Evolutionary conservation across 1,284 basidiomycete genomes (phyloP).

Genomic region (Ustilago bromivora): DNA sequence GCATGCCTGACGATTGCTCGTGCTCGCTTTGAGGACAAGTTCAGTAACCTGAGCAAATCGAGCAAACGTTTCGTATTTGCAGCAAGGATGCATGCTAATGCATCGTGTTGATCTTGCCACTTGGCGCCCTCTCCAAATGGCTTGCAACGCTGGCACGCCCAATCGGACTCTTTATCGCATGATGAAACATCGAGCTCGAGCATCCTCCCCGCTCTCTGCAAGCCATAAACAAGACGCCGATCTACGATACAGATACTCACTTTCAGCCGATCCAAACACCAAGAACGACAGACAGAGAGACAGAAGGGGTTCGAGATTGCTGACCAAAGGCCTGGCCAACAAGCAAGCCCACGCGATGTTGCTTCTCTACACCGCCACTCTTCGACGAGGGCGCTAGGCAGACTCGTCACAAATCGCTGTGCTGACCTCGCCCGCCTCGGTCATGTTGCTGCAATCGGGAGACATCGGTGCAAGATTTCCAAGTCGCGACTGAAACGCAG

Average conservation of each 20-base stretch:
- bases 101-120: conserved; percentile 14
- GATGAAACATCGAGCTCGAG: neutral
- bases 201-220: neutral
- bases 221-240: conserved; percentile 1
- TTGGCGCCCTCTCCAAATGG: conserved; percentile 8
- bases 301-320: too few relatives aligned
- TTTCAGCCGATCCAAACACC: neutral
- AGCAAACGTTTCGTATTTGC: conserved; percentile 7
- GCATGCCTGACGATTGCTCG: neutral
- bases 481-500: neutral
- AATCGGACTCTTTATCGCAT: neutral
- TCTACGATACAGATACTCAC: neutral
- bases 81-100: conserved; percentile 16
- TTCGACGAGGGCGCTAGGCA: too few relatives aligned
- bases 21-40: neutral
- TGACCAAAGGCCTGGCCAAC: too few relatives aligned
- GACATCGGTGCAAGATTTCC: neutral
- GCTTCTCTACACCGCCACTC: too few relatives aligned
- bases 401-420: too few relatives aligned
- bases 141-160: conserved; percentile 13
- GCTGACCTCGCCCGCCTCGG: neutral
- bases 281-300: neutral
- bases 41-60: neutral
- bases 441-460: neutral
- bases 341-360: too few relatives aligned